Conservation (phyloP, 2,329 filamentous ascomycete species). For the Alternaria hordeiaustralica region DNA sequence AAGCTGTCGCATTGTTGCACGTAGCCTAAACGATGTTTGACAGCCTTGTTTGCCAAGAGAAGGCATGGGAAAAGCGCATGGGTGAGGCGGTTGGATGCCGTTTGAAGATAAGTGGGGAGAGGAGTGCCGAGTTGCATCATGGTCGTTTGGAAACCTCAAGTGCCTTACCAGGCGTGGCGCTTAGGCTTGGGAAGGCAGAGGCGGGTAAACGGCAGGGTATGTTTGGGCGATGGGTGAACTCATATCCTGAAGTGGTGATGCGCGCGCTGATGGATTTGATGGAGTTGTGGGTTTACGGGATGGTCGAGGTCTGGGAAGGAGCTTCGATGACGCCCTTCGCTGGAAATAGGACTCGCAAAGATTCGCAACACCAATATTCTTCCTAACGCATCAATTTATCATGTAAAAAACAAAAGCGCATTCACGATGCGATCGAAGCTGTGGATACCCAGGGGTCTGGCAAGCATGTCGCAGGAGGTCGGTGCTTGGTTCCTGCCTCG, state of each 20-base stretch:
- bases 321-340: no score
- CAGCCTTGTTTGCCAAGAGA: conserved; percentile 19
- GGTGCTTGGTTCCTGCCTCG: not conserved
- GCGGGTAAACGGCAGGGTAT: not conserved
- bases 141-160: conserved; percentile 36
- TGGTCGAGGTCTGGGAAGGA: not conserved
- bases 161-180: conserved; percentile 21
- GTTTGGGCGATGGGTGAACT: not conserved
- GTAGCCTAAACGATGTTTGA: conserved; percentile 17
- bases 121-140: conserved; percentile 27
- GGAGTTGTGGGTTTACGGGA: not conserved
- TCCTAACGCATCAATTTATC: not conserved
- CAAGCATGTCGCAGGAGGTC: not conserved
- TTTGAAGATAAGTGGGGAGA: conserved; percentile 36
- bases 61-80: conserved; percentile 8
- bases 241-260: not conserved
- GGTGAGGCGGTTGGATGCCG: conserved; percentile 20
- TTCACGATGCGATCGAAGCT: not conserved
- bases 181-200: conserved; percentile 1
- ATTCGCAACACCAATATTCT: not conserved
- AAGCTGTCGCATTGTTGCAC: conserved; percentile 21
- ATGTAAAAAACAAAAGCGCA: not conserved
- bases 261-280: not conserved
- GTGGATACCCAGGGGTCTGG: not conserved
- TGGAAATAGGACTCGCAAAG: not conserved